Base-by-base conservation (phyloP, 352 stramenopile genomes). In the Phytopythium kandeliae region DNA sequence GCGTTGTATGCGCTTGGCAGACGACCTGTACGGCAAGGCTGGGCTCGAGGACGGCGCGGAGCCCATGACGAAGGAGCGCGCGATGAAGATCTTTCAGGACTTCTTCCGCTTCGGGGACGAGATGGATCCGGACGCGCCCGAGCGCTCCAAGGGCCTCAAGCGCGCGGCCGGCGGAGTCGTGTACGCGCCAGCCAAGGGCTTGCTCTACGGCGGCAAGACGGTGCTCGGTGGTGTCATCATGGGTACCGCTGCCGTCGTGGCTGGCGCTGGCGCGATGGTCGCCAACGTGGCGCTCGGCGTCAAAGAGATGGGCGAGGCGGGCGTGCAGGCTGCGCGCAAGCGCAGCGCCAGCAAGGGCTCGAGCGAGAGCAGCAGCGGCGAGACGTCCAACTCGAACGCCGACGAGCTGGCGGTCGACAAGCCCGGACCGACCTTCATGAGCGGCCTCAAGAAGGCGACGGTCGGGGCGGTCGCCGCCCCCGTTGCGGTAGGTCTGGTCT, bases 21-120 rank as follows among this genome's bases (percentile, higher is more conserved):
- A 98, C 58, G 91, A 98, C 48, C 75, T 96, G 45, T 97, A 95
- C 67, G 92, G 92, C 56, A 96, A 97, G 71, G 86, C 91, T 63
- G 91, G 89, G 36, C 68, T 97, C 26, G 77, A 96, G 52, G 80
- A 90, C 53, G 78, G 81, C 33, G 75, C 80, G 16, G 69, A 88
- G 63, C 78, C 84, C 44, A 94, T 92, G 78, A 94, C 82, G 10
- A 85, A 69, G 52, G 82, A 93, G 60, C 78, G 81, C 19, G 83
- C 78, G 13, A 79, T 92, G 69, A 69, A 78, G 25, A 92, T 94
- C 49, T 96, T 93, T 62, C 71, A 91, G 51, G 76, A 92, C 13
- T 92, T 93, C 48, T 92, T 91, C 64, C 82, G 84, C 40, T 92
- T 82, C 53, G 84, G 85, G 11, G 80, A 92, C 15, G 66, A 78